Conservation (phyloP, 1,284 basidiomycete species). For the Apiotrichum gamsii region DNA sequence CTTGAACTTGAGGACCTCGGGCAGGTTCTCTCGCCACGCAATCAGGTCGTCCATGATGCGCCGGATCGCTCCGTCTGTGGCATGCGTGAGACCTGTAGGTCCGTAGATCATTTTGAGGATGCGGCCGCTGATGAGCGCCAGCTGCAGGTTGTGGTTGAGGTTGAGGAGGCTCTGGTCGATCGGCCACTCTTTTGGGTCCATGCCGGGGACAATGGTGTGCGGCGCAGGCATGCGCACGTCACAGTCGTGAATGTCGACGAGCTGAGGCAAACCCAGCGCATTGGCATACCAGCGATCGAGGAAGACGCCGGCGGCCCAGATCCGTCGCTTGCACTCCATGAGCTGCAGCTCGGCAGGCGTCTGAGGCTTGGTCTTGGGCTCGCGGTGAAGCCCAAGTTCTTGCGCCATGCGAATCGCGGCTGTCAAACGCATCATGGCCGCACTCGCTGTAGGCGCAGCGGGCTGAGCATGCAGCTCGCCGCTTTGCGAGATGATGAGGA, state of each 20-base stretch:
- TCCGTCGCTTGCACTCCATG: constrained; percentile 71
- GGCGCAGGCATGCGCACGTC: constrained; percentile 73
- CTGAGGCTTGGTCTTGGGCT: constrained; percentile 26
- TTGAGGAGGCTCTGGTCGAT: constrained; percentile 25
- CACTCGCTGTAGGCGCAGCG: constrained; percentile 42
- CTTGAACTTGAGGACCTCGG: constrained; percentile 63
- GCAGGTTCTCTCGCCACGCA: constrained; percentile 67
- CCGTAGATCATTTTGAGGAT: constrained; percentile 80
- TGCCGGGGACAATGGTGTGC: constrained; percentile 53
- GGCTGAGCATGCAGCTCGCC: constrained; percentile 48
- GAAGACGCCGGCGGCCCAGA: constrained; percentile 88
- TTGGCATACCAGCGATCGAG: constrained; percentile 70
- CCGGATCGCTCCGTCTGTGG: constrained; percentile 69
- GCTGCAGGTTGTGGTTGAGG: constrained; percentile 66
- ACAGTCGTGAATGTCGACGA: constrained; percentile 90
- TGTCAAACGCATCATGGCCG: constrained; percentile 37
- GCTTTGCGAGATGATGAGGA: constrained; percentile 56
- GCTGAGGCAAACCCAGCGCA: constrained; percentile 54
- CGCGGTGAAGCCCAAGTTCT: constrained; percentile 83
- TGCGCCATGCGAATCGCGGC: constrained; percentile 84
- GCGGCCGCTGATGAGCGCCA: constrained; percentile 78
- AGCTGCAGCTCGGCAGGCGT: constrained; percentile 45
- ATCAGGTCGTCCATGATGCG: constrained; percentile 67
- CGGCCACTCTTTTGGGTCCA: constrained; percentile 56
- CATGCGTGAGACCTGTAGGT: constrained; percentile 73